These are phyloP conservation scores for Trypanosoma lewisi DNA, from an alignment of 208 protist genomes.

Conservation along the genomic window DNA sequence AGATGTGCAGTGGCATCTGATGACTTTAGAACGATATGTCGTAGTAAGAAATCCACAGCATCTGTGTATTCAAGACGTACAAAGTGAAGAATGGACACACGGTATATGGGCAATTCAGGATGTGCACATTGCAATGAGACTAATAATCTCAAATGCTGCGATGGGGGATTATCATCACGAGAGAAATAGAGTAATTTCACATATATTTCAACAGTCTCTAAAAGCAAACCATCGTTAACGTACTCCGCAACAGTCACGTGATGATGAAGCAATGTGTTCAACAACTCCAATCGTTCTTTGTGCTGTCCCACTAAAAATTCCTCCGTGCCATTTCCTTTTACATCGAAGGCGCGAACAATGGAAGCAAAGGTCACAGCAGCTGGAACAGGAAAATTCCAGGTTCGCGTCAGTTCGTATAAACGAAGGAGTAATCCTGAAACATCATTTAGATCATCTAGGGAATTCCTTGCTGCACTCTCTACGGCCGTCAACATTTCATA, in stretches of 20 bases:
- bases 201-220: constrained; percentile 23
- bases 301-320: background rate
- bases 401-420: constrained; percentile 22
- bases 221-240: constrained; percentile 19
- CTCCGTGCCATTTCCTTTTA: background rate
- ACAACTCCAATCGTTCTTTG: constrained; percentile 2
- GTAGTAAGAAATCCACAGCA: constrained; percentile 13
- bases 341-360: constrained; percentile 10
- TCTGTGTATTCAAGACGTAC: constrained; percentile 6
- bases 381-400: constrained; percentile 24
- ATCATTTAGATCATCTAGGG: background rate
- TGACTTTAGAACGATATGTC: background rate
- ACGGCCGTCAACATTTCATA: constrained; percentile 26
- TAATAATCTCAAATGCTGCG: constrained; percentile 7
- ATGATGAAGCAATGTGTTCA: constrained; percentile 10
- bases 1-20: background rate
- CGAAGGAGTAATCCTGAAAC: background rate
- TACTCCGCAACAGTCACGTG: constrained; percentile 4
- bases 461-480: constrained; percentile 17
- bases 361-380: constrained; percentile 24
- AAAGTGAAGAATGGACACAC: constrained; percentile 26
- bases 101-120: constrained; percentile 14
- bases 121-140: constrained; percentile 5
- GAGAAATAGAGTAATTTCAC: constrained; percentile 10
- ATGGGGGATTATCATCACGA: background rate